Base-by-base conservation (phyloP, 139 green algal genomes). In the Micractinium conductrix region DNA sequence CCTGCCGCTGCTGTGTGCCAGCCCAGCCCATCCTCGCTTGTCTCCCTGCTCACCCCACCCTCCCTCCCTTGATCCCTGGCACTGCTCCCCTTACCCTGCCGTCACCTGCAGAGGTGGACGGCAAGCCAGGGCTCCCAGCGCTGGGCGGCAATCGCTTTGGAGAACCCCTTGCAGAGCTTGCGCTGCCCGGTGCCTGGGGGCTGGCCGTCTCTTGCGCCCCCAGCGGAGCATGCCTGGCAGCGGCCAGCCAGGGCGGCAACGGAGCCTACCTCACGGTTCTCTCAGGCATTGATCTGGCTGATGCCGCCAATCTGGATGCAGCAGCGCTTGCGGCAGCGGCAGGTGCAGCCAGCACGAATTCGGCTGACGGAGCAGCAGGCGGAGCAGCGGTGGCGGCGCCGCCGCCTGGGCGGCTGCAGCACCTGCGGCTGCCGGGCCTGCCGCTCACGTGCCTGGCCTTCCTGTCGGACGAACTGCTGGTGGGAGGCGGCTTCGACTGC, bases 401-500 rank as follows among this genome's bases (percentile, higher is more conserved):
- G 28, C 8, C 69, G 21, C 22, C 33, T 8, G n/a, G n/a, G n/a
- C 67, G 50, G 21, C 33, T 58, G 38, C 81, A 80, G 40, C 50
- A 63, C 40, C 69, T 86, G 50, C 37, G 17, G 53, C 70, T 80
- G 38, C 70, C 70, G 5, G 22, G 50, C 28, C 53, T 86, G 69
- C 70, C 70, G 1, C 70, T 86, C 38, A 86, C 45, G 21, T 65
- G 70, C 38, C 70, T 86, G 69, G 53, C 70, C 3, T 86, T 86
- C 43, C 42, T 86, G 53, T 62, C 81, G 28, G 81, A 86, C 1
- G 30, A 2, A 5, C 22, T 86, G 50, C 70, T 86, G 38, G 81
- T 48, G 7, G 81, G 70, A 21, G 81, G 58, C 50, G 81, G 81
- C 70, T 86, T 80, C 40, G 70, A 86, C 40, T 63, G 48, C 70